A percentile compares a stretch with the other conserved stretches of the same genome.
These are phyloP conservation scores for Fusarium sp. DNA, from an alignment of 2,329 filamentous ascomycete genomes.

Conservation along the genomic window DNA sequence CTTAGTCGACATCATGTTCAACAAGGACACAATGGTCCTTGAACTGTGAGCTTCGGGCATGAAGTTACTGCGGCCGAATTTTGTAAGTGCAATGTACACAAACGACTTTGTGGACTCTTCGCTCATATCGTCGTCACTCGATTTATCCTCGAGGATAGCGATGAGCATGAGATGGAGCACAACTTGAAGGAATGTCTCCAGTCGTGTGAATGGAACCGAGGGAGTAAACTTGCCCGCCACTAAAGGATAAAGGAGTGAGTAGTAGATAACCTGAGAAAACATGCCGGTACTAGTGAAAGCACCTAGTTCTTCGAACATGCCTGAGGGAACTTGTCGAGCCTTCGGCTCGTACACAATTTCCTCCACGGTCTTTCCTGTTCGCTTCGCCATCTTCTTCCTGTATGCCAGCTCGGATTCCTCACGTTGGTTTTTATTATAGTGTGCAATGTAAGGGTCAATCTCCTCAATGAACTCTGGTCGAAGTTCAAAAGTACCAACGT, in stretches of 20 bases:
- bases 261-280: conserved; percentile 92
- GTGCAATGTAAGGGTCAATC: conserved; percentile 94
- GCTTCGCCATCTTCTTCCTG: conserved; percentile 87
- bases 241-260: conserved; percentile 85
- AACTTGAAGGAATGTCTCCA: conserved; percentile 93
- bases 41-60: conserved; percentile 67
- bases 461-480: conserved; percentile 87
- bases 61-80: conserved; percentile 72
- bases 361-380: conserved; percentile 81
- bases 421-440: conserved; percentile 96
- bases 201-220: conserved; percentile 80
- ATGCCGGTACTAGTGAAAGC: conserved; percentile 85
- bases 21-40: conserved; percentile 74
- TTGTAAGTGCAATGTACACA: conserved; percentile 76
- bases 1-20: conserved; percentile 73
- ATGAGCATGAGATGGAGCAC: conserved; percentile 89
- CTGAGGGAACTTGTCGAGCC: conserved; percentile 79
- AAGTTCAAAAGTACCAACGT: conserved; percentile 94
- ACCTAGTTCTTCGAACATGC: conserved; percentile 82
- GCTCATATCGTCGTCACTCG: conserved; percentile 65
- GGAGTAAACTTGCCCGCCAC: conserved; percentile 77
- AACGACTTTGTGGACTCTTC: conserved; percentile 73
- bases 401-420: conserved; percentile 95
- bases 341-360: conserved; percentile 95
- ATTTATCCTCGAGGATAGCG: conserved; percentile 84